A percentile compares a stretch with the other conserved stretches of the same genome.
phyloP scores from a whole-genome alignment of 805 yeast genomes.

The Candida loeiensis region DNA sequence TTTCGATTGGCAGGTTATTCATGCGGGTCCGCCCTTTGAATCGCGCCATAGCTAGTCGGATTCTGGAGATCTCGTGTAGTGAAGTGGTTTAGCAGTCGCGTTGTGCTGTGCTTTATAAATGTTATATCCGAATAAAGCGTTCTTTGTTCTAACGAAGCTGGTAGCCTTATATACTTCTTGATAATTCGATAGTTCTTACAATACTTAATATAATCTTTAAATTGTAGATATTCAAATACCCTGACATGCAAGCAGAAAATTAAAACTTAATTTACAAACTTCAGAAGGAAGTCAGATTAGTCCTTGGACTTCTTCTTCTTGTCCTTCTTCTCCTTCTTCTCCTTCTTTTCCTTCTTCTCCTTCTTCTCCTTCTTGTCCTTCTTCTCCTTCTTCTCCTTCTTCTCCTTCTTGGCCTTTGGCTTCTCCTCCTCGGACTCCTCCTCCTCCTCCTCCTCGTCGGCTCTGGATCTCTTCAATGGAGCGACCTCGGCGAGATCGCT shows the following conservation, averaged over 20 bases:
- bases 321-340: conserved; percentile 41
- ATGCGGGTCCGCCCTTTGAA: too few relatives aligned
- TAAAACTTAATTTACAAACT: conserved; percentile 21
- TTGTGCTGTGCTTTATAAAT: too few relatives aligned
- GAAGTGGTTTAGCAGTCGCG: too few relatives aligned
- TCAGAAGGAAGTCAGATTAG: conserved; percentile 16
- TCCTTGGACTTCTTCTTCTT: conserved; percentile 45
- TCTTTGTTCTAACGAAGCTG: neutral
- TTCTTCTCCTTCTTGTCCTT: conserved; percentile 32
- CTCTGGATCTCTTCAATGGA: conserved; percentile 20
- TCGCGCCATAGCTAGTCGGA: too few relatives aligned
- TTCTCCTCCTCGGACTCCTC: conserved; percentile 25
- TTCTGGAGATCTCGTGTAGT: too few relatives aligned
- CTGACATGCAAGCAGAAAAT: conserved; percentile 27
- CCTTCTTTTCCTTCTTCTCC: conserved; percentile 37
- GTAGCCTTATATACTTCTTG: too few relatives aligned
- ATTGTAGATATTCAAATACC: conserved; percentile 11
- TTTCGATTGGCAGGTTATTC: too few relatives aligned
- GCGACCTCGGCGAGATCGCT: conserved; percentile 46
- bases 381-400: conserved; percentile 33
- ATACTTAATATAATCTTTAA: neutral
- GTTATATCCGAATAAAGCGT: neutral
- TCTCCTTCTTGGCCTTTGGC: conserved; percentile 30
- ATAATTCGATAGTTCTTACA: neutral
- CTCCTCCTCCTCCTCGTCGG: conserved; percentile 22